Evolutionary conservation across 345 rosid genomes (phyloP).

Genomic region (Gossypium longicalyx): DNA sequence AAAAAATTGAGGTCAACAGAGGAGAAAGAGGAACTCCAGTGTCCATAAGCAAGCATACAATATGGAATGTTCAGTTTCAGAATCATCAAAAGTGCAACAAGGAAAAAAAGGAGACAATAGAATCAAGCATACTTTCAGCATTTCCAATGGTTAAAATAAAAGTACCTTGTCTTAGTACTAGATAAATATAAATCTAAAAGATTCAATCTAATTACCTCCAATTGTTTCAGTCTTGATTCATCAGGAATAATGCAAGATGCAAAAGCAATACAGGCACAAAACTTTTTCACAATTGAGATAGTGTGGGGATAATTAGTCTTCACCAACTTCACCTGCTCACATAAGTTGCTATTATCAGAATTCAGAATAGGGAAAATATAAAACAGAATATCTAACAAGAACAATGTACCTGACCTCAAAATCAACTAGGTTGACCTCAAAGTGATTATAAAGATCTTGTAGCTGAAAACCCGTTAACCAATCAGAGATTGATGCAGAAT

Average conservation of each 20-base stretch:
- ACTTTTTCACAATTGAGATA: constrained; percentile 51
- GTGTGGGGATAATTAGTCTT: constrained; percentile 33
- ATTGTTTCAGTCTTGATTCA: constrained; percentile 56
- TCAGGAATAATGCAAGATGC: constrained; percentile 59
- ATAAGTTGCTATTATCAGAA: constrained; percentile 19
- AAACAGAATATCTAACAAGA: constrained; percentile 7
- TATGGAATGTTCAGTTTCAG: not conserved
- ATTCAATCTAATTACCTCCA: constrained; percentile 56
- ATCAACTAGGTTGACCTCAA: constrained; percentile 49
- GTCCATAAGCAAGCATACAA: not conserved
- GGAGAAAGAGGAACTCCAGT: not conserved
- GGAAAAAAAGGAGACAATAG: not conserved
- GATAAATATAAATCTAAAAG: not conserved
- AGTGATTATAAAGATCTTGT: constrained; percentile 53
- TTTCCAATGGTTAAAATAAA: not conserved
- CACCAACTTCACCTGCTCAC: constrained; percentile 53
- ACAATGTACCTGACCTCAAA: constrained; percentile 46
- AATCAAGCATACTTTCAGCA: not conserved
- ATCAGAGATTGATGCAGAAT: constrained; percentile 25
- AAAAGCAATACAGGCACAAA: constrained; percentile 39
- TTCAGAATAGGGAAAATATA: constrained; percentile 4
- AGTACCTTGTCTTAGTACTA: not conserved
- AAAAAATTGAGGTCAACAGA: not conserved
- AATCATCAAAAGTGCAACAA: not conserved
- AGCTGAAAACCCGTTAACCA: constrained; percentile 29